A percentile compares a stretch with the other conserved stretches of the same genome.
Conservation (phyloP, 176 grass and related monocot species). For the Secale cereale region DNA sequence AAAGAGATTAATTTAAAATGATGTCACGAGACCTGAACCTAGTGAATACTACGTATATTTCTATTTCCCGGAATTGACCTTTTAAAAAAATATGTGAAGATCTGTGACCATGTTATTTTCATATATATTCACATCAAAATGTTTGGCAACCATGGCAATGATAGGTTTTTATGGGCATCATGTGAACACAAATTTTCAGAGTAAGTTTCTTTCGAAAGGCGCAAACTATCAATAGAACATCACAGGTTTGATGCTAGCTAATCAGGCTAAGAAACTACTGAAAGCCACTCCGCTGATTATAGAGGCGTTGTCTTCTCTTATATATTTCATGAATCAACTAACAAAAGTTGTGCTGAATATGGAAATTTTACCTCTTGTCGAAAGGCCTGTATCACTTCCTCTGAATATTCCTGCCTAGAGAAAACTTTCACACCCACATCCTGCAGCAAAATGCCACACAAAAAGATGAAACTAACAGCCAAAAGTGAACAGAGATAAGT, state of each 20-base stretch:
- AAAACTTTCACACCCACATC: constrained; percentile 99
- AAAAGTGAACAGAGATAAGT: constrained; percentile 10
- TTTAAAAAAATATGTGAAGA: not conserved
- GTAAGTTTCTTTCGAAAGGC: constrained; percentile 1
- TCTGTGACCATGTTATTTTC: not conserved
- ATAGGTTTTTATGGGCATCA: not conserved
- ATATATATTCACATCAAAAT: constrained; percentile 23
- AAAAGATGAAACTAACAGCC: constrained; percentile 18
- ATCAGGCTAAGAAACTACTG: constrained; percentile 2
- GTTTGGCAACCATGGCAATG: constrained; percentile 4
- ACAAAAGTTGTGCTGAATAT: not conserved
- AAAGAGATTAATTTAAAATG: constrained; percentile 1
- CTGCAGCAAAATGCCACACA: constrained; percentile 43
- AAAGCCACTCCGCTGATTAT: not conserved
- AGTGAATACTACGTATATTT: not conserved
- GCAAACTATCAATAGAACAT: constrained; percentile 4
- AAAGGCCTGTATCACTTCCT: constrained; percentile 84
- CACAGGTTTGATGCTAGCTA: not conserved
- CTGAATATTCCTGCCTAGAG: constrained; percentile 96
- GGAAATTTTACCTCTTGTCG: constrained; percentile 80
- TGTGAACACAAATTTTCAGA: not conserved
- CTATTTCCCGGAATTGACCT: not conserved
- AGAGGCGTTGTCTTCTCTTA: not conserved
- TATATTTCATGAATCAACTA: not conserved
- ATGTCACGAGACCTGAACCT: constrained; percentile 7